phyloP scores from a whole-genome alignment of 208 protist species.

The Trypanosoma grayi region DNA sequence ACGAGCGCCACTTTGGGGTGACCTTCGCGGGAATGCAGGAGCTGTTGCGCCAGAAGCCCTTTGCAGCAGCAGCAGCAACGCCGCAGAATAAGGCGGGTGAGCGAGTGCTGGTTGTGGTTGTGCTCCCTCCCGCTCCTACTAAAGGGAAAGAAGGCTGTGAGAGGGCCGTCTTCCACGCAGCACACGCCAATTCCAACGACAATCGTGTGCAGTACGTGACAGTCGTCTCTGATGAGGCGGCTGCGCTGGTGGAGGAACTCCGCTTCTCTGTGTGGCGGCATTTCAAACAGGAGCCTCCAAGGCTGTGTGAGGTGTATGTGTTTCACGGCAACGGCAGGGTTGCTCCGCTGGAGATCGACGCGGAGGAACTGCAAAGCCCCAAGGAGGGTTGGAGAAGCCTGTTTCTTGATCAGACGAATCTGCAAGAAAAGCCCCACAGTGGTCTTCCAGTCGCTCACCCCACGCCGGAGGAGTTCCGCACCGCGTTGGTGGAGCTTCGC shows the following conservation, averaged over 20 bases:
- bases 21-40: background rate
- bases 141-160: background rate
- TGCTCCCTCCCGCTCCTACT: background rate
- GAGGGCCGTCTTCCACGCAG: background rate
- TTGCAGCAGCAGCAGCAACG: no score
- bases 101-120: conserved; percentile 14
- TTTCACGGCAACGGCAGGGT: conserved; percentile 17
- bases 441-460: background rate
- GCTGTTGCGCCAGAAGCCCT: background rate
- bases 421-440: background rate
- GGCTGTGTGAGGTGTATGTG: conserved; percentile 20
- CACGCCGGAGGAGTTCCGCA: background rate
- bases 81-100: background rate
- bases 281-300: background rate
- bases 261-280: conserved; percentile 16
- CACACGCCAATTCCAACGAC: background rate
- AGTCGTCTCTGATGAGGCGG: background rate
- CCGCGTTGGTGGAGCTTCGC: background rate
- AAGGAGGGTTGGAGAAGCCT: conserved; percentile 6
- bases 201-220: conserved; percentile 6
- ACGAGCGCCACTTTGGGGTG: conserved; percentile 18
- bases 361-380: conserved; percentile 1
- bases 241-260: conserved; percentile 11
- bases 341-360: background rate
- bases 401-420: background rate